Percentiles rank a stretch among this genome's conserved stretches.
Evolutionary conservation across 2,329 filamentous ascomycete species (phyloP).

Genomic region (Botrytis tulipae): DNA sequence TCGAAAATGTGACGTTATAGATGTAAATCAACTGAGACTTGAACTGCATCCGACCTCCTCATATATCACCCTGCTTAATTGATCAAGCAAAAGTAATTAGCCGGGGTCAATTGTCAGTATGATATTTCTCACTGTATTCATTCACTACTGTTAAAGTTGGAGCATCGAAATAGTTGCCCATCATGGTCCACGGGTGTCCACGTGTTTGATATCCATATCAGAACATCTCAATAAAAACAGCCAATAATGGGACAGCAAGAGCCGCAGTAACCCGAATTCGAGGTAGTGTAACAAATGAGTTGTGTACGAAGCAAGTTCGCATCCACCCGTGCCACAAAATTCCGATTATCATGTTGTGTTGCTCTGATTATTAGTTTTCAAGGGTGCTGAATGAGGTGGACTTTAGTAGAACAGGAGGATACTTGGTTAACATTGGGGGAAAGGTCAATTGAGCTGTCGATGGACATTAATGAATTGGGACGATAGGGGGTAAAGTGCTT

Average conservation of each 20-base stretch:
- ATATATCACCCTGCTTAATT: background rate
- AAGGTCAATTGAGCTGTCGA: background rate
- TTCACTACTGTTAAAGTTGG: background rate
- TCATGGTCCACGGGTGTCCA: too few relatives aligned
- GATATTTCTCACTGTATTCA: background rate
- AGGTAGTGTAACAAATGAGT: background rate
- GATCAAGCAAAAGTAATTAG: background rate
- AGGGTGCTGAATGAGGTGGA: background rate
- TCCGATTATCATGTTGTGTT: background rate
- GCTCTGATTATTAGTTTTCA: background rate
- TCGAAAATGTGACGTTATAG: background rate
- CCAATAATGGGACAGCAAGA: background rate
- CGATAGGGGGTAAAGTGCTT: background rate
- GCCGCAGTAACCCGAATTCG: background rate
- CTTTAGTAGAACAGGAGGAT: background rate
- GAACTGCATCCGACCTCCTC: background rate
- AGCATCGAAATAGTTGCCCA: background rate
- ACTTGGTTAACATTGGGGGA: background rate
- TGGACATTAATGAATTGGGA: too few relatives aligned
- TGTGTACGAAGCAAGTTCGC: background rate
- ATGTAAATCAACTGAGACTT: background rate
- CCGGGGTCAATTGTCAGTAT: background rate
- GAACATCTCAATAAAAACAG: too few relatives aligned
- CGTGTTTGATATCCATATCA: background rate
- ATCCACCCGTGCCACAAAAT: background rate